Evolutionary conservation across 495 filamentous ascomycete genomes (phyloP).

Genomic region (Daldinia vernicosa): DNA sequence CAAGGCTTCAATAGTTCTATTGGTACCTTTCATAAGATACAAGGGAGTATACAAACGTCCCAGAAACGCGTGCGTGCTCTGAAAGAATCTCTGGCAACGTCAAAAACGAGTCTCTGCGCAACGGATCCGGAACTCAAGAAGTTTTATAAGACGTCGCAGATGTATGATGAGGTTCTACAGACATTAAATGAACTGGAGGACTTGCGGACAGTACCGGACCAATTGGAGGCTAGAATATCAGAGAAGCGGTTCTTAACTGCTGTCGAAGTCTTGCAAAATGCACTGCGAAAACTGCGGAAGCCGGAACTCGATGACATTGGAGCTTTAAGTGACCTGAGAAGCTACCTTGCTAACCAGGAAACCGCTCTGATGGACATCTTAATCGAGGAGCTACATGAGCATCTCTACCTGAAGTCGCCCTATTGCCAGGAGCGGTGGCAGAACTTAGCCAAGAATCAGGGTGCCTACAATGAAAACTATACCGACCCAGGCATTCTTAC

Average conservation of each 20-base stretch:
- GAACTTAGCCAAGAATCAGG: slow-evolving; percentile 64
- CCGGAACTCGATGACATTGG: slow-evolving; percentile 93
- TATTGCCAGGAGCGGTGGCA: slow-evolving; percentile 98
- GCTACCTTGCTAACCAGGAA: slow-evolving; percentile 93
- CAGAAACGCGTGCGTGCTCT: slow-evolving; percentile 84
- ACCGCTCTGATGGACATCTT: slow-evolving; percentile 89
- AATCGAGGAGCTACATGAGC: slow-evolving; percentile 95
- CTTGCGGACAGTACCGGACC: slow-evolving; percentile 88
- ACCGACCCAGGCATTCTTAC: slow-evolving; percentile 56
- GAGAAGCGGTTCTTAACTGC: slow-evolving; percentile 95
- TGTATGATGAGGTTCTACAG: slow-evolving; percentile 90
- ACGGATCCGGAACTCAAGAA: slow-evolving; percentile 93
- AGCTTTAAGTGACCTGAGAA: slow-evolving; percentile 82
- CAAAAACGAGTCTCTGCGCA: slow-evolving; percentile 81
- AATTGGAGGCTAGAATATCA: slow-evolving; percentile 89
- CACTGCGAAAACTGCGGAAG: slow-evolving; percentile 78
- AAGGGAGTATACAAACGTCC: slow-evolving; percentile 87
- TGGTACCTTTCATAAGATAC: slow-evolving; percentile 98
- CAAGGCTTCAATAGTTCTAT: slow-evolving; percentile 99
- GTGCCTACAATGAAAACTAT: slow-evolving; percentile 52
- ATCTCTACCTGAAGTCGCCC: slow-evolving; percentile 95
- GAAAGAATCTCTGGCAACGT: slow-evolving; percentile 81
- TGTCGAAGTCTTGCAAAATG: slow-evolving; percentile 90
- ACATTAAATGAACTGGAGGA: slow-evolving; percentile 85
- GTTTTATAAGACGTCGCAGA: slow-evolving; percentile 82